A percentile compares a stretch with the other conserved stretches of the same genome.
These are phyloP conservation scores for Skeletonema costatum DNA, from an alignment of 108 stramenopile species.

Conservation along the genomic window DNA sequence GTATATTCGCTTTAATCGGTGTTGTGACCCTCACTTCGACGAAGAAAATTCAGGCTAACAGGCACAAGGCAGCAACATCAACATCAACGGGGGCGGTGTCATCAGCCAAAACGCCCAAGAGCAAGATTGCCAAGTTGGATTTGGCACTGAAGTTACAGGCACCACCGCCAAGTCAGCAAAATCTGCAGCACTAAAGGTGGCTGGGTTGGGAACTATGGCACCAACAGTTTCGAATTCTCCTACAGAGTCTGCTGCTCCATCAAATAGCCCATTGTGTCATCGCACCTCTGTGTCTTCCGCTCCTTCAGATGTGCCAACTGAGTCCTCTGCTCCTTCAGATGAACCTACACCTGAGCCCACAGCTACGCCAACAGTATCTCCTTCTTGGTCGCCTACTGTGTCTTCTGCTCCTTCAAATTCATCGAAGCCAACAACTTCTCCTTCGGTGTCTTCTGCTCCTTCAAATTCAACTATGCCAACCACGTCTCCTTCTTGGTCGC, in stretches of 20 bases:
- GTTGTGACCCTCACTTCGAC: background rate
- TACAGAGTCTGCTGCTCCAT: background rate
- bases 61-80: background rate
- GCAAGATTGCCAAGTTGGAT: background rate
- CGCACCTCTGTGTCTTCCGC: background rate
- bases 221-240: background rate
- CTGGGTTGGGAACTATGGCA: background rate
- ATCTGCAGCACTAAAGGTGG: background rate
- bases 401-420: background rate
- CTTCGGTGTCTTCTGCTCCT: background rate
- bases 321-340: background rate
- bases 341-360: background rate
- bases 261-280: background rate
- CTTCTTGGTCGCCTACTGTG: background rate
- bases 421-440: background rate
- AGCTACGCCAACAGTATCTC: background rate
- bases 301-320: background rate
- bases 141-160: background rate
- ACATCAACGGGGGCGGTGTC: background rate
- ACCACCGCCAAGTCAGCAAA: background rate
- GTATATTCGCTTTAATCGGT: background rate
- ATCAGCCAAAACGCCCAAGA: background rate
- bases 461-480: background rate
- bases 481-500: background rate
- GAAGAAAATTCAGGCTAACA: background rate